Evolutionary conservation across 2,329 filamentous ascomycete genomes (phyloP), one percentile per base, ranked within the genome.

Genomic region (Plectosphaerella sp.): DNA sequence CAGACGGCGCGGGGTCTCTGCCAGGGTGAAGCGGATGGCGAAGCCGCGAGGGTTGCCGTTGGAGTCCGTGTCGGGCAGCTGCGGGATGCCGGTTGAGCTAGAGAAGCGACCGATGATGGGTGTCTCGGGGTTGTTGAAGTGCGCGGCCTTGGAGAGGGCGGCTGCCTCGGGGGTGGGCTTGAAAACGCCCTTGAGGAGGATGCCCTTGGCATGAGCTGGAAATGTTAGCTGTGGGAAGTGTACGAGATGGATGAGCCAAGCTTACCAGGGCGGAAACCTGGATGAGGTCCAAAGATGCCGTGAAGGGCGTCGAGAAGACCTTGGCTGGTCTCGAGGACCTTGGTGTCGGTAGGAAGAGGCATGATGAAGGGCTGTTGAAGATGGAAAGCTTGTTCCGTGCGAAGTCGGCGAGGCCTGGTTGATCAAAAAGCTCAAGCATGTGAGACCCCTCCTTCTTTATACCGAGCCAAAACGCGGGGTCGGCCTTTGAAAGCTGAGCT

Each of bases 161-260:
- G 66, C 60, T 14, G 78, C 78, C 39, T 64, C 60, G 1, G 66
- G 3, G 2, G 72, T 72, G 3, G 80, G 79, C 1, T 66, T 74
- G 63, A 83, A 84, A 20, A 67, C 76, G 33, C 80, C 80, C 7
- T 64, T 74, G 11, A 80, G 62, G 37, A 83, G 68, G 28, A 72
- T 63, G 12, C 80, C 80, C 64, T 77, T 75, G 16, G 79, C 79
- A 55, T 84, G 80, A 10, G 77, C 79, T 79, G 53, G 42, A 42
- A 36, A 6, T 39, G 36, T 47, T 33, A 25, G 48, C 56, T 49
- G 9, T 9, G 55, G 54, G 47, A 45, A 42, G 36, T 28, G 7
- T 47, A 2, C 15, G 47, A 41, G 9, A 49, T 43, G 10, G 36
- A 33, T 28, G 28, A 14, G 22, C 20, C 16, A 51, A 45, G 47